Conservation (phyloP, 164 flowering plant genomes). For the Sedum album region DNA sequence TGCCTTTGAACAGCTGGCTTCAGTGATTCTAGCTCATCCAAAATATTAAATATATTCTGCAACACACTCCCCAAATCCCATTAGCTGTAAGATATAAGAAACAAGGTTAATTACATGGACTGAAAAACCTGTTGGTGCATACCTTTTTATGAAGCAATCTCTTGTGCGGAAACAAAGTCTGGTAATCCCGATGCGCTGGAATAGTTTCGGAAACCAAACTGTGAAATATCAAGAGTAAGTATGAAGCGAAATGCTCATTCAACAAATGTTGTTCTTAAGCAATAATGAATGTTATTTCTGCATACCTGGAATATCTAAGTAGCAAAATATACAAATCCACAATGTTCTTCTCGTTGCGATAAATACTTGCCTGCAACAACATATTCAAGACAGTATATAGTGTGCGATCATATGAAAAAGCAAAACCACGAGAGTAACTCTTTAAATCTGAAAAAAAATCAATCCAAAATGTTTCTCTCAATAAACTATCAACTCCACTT, state of each 20-base stretch:
- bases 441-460: background rate
- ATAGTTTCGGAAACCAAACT: constrained; percentile 95
- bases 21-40: constrained; percentile 71
- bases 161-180: constrained; percentile 38
- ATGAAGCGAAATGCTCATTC: background rate
- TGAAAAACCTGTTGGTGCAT: background rate
- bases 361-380: constrained; percentile 63
- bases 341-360: constrained; percentile 73
- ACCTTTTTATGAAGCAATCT: constrained; percentile 50
- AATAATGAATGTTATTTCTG: background rate
- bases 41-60: constrained; percentile 55
- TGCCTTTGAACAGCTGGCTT: constrained; percentile 54
- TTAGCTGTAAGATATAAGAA: background rate
- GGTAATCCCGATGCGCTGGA: constrained; percentile 90
- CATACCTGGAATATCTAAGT: constrained; percentile 85
- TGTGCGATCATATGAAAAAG: background rate
- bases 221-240: constrained; percentile 15
- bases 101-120: background rate
- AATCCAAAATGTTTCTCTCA: background rate
- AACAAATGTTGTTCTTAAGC: background rate
- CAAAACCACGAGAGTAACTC: background rate
- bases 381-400: background rate
- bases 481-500: background rate
- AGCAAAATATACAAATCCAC: constrained; percentile 86
- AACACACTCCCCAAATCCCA: background rate